phyloP scores from a whole-genome alignment of 768 basidiomycete genomes.

The Peribolospora kevripleyi region DNA sequence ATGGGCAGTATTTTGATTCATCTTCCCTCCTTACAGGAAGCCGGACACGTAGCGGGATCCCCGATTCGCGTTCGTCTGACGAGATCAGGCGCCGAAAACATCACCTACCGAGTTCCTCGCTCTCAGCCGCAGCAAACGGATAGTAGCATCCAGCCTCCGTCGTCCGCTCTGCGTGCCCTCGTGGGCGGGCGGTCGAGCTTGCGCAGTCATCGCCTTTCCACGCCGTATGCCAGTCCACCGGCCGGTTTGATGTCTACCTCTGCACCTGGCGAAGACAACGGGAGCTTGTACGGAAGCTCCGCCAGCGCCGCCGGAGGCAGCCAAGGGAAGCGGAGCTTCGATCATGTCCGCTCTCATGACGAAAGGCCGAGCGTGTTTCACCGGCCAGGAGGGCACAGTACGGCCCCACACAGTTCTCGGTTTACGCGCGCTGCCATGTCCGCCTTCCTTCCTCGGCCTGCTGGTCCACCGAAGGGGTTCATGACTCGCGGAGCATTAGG shows the following conservation, averaged over 20 bases:
- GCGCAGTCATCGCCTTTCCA: constrained; percentile 4
- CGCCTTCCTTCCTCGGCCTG: not conserved
- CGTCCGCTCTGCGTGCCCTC: not conserved
- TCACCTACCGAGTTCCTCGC: constrained; percentile 13
- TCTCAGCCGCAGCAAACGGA: constrained; percentile 1
- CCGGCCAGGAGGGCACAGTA: no score
- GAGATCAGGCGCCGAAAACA: constrained; percentile 17
- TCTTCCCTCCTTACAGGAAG: constrained; percentile 5
- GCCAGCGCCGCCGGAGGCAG: no score
- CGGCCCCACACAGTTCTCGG: no score
- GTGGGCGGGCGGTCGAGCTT: not conserved
- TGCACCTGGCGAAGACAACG: not conserved
- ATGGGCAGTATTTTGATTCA: not conserved
- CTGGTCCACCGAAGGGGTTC: not conserved
- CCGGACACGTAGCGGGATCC: constrained; percentile 19
- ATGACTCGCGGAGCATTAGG: constrained; percentile 7
- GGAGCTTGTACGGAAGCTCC: not conserved
- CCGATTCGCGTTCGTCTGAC: constrained; percentile 20
- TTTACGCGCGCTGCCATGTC: not conserved
- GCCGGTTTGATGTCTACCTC: not conserved
- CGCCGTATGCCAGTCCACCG: not conserved
- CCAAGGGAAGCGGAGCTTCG: not conserved
- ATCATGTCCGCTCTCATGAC: not conserved
- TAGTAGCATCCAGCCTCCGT: not conserved
- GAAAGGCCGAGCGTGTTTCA: not conserved